Percentiles rank a stretch among this genome's conserved stretches.
These are phyloP conservation scores for Boletus reticuloceps DNA, from an alignment of 768 basidiomycete genomes.

Conservation along the genomic window DNA sequence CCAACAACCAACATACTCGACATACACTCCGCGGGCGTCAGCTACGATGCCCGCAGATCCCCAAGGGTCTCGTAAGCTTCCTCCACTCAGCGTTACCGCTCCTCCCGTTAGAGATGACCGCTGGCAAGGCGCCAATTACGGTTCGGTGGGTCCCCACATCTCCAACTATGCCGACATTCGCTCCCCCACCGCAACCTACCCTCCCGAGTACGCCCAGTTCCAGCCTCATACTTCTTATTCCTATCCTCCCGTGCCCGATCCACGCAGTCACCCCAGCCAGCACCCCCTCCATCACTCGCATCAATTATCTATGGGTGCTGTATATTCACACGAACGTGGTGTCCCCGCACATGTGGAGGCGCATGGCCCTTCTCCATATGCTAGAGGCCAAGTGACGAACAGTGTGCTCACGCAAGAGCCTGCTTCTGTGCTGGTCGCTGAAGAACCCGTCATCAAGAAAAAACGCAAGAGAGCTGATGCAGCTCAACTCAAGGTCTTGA, in stretches of 20 bases:
- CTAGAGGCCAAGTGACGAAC: slow-evolving; percentile 39
- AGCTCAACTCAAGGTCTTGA: slow-evolving; percentile 74
- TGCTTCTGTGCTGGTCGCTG: slow-evolving; percentile 36
- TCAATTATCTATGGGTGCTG: slow-evolving; percentile 25
- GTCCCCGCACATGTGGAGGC: slow-evolving; percentile 40
- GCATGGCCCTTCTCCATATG: slow-evolving; percentile 48
- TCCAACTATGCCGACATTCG: slow-evolving; percentile 47
- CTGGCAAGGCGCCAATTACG: slow-evolving; percentile 43
- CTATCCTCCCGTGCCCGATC: slow-evolving; percentile 37
- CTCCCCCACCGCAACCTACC: slow-evolving; percentile 64
- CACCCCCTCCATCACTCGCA: slow-evolving; percentile 25
- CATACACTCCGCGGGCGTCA: slow-evolving; percentile 48
- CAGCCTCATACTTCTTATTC: slow-evolving; percentile 33
- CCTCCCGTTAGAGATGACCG: slow-evolving; percentile 47
- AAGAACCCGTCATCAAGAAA: slow-evolving; percentile 79
- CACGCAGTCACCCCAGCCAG: slow-evolving; percentile 30
- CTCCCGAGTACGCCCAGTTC: slow-evolving; percentile 51
- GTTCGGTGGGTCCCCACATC: slow-evolving; percentile 35
- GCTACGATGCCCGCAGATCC: slow-evolving; percentile 47
- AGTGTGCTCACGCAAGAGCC: slow-evolving; percentile 33
- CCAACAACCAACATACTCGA: slow-evolving; percentile 37
- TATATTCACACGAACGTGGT: slow-evolving; percentile 32
- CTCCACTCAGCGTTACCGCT: slow-evolving; percentile 48
- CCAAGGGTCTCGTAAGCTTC: slow-evolving; percentile 56
- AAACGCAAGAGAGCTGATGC: slow-evolving; percentile 86